Evolutionary conservation across 129 eudicot genomes (phyloP), one percentile per base, ranked within the genome.

Genomic region (Pittosporum tobira): DNA sequence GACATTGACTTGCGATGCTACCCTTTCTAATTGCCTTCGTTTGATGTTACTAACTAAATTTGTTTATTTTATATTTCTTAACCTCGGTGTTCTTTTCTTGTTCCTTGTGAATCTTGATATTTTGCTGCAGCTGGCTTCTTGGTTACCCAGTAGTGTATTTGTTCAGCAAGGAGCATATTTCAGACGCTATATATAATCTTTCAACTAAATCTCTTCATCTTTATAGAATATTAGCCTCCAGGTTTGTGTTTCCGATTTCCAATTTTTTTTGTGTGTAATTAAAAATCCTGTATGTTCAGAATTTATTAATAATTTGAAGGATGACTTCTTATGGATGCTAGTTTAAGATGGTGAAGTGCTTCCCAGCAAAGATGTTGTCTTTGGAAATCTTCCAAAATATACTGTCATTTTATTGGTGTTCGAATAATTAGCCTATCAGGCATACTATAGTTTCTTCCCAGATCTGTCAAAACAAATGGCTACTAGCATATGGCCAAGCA

Each of bases 91-190:
- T 14, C 28, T 15, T 49, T 57, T 15, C 36, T 30, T 43, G 44
- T 23, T 20, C 47, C n/a, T 8, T 19, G 27, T 18, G 57, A 51
- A 51, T 26, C 59, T 51, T 15, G 40, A 13, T 57, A 43, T 48
- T 45, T 53, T 57, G 24, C 49, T 59, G 42, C 81, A 91, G 98
- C 59, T 91, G 98, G 98, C 96, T 91, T 64, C 96, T 91, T 64
- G 95, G 95, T 58, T 91, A 91, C 71, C 98, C 98, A 6, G 90
- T 91, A 21, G 81, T 87, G 14, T 91, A 91, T 67, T 75, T 83
- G 43, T 87, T 91, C 50, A 74, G 87, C 53, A 86, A 77, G 71
- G 90, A 86, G 26, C 84, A 77, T 61, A 91, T 91, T 66, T 61
- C 80, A 52, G 81, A 79, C 54, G 96, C 96, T 56, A 80, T 91